Evolutionary conservation across 2,329 filamentous ascomycete genomes (phyloP), one percentile per base, ranked within the genome.

Genomic region (Cryphonectria nitschkei): DNA sequence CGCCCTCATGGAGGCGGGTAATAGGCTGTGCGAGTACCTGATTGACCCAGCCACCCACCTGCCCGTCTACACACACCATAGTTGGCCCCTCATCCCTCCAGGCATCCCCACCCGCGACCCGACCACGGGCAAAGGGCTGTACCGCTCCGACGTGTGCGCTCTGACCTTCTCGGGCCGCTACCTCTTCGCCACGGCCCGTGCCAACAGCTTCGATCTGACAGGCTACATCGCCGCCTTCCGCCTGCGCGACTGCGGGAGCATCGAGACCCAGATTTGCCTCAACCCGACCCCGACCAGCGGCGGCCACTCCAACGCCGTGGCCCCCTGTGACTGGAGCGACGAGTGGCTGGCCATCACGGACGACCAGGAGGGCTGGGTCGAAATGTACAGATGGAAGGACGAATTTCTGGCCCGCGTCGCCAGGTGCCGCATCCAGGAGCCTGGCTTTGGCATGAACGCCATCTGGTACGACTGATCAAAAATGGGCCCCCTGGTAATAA

Each of bases 401-500:
- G 93, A 96, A 84, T 93, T 91, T 75, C 82, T 97, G 68, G 91
- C 89, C 1, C 84, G 93, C 3, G 93, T 97, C 9, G 93, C 93
- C 22, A 86, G 92, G 73, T 84, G 93, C 73, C 89, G 93, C 75
- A 90, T 97, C 52, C 89, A 90, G 7, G 94, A 97, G 83, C 93
- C 92, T n/a, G 94, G 94, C 1, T 97, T 97, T 79, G 93, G 93
- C 1, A 97, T 97, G 94, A 97, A 97, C 82, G 93, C 93, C n/a
- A 94, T 97, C 74, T 97, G 94, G 94, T 96, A 96, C 80, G 92
- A 97, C 81, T 93, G 69, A 74, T 76, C 11, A n/a, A 50, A 19
- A 50, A 9, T 7, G 46, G 41, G 41, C 41, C 16, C 13, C 41
- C 41, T 4, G 14, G 16, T 3, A 43, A 43, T 16, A 5, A 29